Evolutionary conservation across 805 yeast genomes (phyloP), one percentile per base, ranked within the genome.

Genomic region (Candida boidinii): DNA sequence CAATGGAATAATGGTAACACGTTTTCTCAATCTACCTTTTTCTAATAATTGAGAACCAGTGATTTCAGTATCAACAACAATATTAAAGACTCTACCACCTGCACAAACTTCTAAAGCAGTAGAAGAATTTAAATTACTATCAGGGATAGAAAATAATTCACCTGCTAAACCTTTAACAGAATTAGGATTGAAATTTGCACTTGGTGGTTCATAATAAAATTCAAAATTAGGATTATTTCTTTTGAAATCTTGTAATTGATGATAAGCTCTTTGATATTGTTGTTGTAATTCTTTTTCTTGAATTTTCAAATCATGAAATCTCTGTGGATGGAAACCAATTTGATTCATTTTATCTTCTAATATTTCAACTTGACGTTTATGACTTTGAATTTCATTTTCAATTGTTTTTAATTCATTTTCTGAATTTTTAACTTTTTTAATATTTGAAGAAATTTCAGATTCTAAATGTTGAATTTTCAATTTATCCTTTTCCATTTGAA

Each of bases 71-170:
- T 87, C 96, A 20, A 94, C 97, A 31, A 92, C 86, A 23, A 94
- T 83, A 48, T 88, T 87, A 54, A 76, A 94, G 20, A 94, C 57
- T 44, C 88, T 67, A 5, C 90, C 94, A 30, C 98, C 99, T 2
- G 96, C 98, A 52, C 94, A 80, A 2, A 85, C 80, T 56, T 92
- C 96, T 23, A 92, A 62, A 1, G 99, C 98, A 17, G 79, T 66
- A 1, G 94, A 79, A 34, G 78, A 75, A 17, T 72, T 70, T 34
- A 58, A 51, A 30, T 79, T 73, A 1, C 64, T 51, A 28, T 77
- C 75, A 13, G 70, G 69, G 15, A 92, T 51, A 1, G 66, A 56
- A 51, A 94, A 86, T 31, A 92, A 60, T 49, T 83, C 92, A 2
- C 95, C 95, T 11, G 90, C 94, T 13, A 87, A 73, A 28, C 99